Conservation (phyloP, 768 basidiomycete species). For the Pholiota microspora region DNA sequence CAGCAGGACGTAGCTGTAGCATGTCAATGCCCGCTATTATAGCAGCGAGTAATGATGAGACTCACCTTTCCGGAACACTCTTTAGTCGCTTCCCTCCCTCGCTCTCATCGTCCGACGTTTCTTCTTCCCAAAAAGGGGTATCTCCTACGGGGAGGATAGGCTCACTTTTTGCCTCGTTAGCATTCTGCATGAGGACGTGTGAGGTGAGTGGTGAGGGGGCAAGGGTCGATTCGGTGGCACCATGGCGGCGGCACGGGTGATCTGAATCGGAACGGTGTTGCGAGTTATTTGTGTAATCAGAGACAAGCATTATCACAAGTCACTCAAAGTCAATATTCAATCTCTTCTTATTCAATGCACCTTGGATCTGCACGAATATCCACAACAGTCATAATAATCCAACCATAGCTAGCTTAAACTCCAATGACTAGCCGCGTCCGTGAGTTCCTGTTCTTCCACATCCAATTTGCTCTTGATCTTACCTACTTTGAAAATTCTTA, state of each 20-base stretch:
- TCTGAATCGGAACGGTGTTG: not conserved
- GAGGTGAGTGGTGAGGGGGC: not conserved
- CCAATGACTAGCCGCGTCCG: constrained; percentile 59
- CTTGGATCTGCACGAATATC: not conserved
- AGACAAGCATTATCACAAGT: not conserved
- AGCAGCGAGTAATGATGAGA: not conserved
- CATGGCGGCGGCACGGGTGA: not conserved
- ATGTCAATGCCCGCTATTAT: not conserved
- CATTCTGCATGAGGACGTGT: not conserved
- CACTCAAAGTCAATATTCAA: too few relatives aligned
- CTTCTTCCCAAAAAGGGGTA: constrained; percentile 59
- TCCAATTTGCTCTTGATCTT: constrained; percentile 9
- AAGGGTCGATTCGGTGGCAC: not conserved
- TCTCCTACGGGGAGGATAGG: constrained; percentile 52
- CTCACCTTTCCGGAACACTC: constrained; percentile 57
- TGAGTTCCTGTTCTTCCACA: constrained; percentile 38
- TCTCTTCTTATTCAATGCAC: not conserved
- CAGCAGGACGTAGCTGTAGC: constrained; percentile 55
- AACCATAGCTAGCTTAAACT: not conserved
- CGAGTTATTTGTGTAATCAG: constrained; percentile 1
- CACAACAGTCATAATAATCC: not conserved
- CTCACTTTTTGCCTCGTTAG: constrained; percentile 13
- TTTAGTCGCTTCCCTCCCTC: constrained; percentile 35
- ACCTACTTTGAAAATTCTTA: constrained; percentile 24
- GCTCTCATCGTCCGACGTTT: constrained; percentile 36